Evolutionary conservation across 169 alveolate species (phyloP).

Genomic region (Perkinsus marinus): DNA sequence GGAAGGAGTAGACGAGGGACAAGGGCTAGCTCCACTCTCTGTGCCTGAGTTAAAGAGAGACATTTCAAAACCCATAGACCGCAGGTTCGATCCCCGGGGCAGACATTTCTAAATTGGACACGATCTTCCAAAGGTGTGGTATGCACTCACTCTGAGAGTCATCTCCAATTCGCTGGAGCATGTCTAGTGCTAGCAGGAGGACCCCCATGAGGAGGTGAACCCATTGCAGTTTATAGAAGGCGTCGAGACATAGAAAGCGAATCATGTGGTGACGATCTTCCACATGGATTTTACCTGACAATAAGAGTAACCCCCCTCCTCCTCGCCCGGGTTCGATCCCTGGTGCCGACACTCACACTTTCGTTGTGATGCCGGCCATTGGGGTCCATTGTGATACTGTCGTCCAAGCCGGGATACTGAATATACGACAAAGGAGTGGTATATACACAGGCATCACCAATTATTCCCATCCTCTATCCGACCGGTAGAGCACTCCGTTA

Average conservation of each 20-base stretch:
- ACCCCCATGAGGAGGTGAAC: background rate
- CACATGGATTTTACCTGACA: background rate
- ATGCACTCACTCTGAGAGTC: background rate
- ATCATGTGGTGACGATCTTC: background rate
- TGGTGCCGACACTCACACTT: background rate
- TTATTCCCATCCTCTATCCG: no score
- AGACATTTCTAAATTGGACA: no score
- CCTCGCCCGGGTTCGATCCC: background rate
- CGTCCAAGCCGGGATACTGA: background rate
- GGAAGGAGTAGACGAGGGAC: background rate
- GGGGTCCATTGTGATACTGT: background rate
- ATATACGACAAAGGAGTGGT: background rate
- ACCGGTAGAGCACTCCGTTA: background rate
- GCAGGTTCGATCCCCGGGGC: no score
- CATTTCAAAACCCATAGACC: background rate
- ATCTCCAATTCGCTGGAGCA: background rate
- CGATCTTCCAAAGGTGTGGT: no score
- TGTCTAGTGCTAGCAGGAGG: background rate
- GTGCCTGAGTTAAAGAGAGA: background rate
- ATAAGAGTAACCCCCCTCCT: background rate
- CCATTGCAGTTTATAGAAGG: background rate
- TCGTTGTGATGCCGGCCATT: background rate
- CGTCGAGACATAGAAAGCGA: background rate
- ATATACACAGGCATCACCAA: no score
- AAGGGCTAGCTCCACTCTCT: background rate